phyloP scores from a whole-genome alignment of 202 grass and related monocot genomes.

The Zizania palustris region DNA sequence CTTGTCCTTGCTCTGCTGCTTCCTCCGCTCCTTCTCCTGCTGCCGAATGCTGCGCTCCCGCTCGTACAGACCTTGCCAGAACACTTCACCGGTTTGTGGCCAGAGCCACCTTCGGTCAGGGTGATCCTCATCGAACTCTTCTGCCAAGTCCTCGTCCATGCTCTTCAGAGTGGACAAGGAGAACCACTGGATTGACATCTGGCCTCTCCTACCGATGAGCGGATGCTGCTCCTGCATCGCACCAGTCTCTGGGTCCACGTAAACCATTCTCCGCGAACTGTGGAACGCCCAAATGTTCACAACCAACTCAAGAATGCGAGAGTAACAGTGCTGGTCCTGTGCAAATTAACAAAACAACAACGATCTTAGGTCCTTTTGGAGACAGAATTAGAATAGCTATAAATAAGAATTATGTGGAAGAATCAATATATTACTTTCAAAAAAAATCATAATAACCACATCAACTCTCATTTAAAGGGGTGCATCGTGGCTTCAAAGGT shows the following conservation, averaged over 20 bases:
- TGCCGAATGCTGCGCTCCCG: slow-evolving; percentile 80
- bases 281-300: slow-evolving; percentile 97
- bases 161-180: slow-evolving; percentile 70
- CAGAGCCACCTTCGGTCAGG: slow-evolving; percentile 73
- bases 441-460: too few species aligned
- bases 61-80: slow-evolving; percentile 89
- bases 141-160: slow-evolving; percentile 98
- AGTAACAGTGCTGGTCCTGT: slow-evolving; percentile 90
- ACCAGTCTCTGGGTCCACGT: slow-evolving; percentile 80
- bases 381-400: not conserved
- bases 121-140: slow-evolving; percentile 70
- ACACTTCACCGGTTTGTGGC: slow-evolving; percentile 84
- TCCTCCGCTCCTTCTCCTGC: slow-evolving; percentile 79
- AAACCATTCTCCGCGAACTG: slow-evolving; percentile 78
- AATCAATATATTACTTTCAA: too few species aligned
- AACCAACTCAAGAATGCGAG: slow-evolving; percentile 76
- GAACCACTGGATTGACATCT: slow-evolving; percentile 85
- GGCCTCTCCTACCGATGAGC: slow-evolving; percentile 58
- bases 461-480: too few species aligned
- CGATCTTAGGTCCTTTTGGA: not conserved
- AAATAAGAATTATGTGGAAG: too few species aligned
- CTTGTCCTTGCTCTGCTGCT: slow-evolving; percentile 85
- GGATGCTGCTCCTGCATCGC: slow-evolving; percentile 85
- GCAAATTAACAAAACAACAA: slow-evolving; percentile 33
- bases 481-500: too few species aligned